Evolutionary conservation across 306 rosid species (phyloP), one percentile per base, ranked within the genome.

Genomic region (Astragalus glycyphyllos): DNA sequence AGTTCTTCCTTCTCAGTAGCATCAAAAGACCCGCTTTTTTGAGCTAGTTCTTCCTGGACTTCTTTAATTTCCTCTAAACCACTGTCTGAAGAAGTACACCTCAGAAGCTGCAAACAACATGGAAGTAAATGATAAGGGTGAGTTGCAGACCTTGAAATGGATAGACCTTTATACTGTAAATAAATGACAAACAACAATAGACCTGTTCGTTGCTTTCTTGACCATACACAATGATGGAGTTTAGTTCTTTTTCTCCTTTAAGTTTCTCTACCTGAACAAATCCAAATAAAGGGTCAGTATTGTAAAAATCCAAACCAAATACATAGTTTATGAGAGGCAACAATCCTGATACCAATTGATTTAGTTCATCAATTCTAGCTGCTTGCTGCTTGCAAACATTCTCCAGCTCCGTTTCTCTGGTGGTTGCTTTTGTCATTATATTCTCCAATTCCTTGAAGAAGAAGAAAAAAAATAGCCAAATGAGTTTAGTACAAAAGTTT

Each of bases 1-100:
- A 94, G 97, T 76, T 74, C 89, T 85, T 91, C 96, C 80, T 91
- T 94, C 91, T 91, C 97, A 62, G 71, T 69, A 65, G 65, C 83
- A 82, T 91, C 84, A 73, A 81, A 79, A 73, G 62, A 75, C 55
- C 46, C 31, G 68, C 60, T 81, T 57, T 69, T 58, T 26, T 38
- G 72, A 71, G 60, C 61, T 62, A 67, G 38, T 78, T 80, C 84
- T 80, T 80, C 88, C 51, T 81, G 85, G 51, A 93, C 84, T 88
- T 90, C 92, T 76, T 88, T 88, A 35, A 85, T 83, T 78, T 89
- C 97, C 80, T 85, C 81, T 58, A 71, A 71, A 77, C 56, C 71
- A 45, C 61, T 58, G 41, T 73, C 85, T 37, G 44, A 62, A 42
- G 65, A 69, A 44, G 56, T 71, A 58, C 68, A 53, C 46, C 65